Evolutionary conservation across 139 green algal genomes (phyloP).

Genomic region (Chlorella sp.): DNA sequence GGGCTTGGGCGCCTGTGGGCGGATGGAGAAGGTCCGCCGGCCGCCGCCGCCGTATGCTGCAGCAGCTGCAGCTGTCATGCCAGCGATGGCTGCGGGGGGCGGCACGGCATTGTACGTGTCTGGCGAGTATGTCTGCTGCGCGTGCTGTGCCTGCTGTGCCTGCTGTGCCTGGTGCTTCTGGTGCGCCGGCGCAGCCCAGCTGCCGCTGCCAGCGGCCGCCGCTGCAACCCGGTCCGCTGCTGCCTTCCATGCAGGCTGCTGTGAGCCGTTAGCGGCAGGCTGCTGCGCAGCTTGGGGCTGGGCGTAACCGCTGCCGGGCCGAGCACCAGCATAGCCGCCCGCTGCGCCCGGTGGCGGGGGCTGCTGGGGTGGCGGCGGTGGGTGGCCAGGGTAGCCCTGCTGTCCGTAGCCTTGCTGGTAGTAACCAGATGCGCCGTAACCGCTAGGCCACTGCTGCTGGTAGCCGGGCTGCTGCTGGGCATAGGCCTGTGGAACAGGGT

Average conservation of each 20-base stretch:
- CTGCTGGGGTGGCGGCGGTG: background rate
- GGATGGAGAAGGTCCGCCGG: constrained; percentile 35
- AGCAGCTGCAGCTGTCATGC: background rate
- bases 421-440: background rate
- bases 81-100: background rate
- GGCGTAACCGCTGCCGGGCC: background rate
- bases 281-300: background rate
- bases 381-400: background rate
- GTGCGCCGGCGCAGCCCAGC: background rate
- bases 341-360: background rate
- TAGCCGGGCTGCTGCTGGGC: background rate
- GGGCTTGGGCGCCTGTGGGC: constrained; percentile 36
- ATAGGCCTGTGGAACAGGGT: background rate
- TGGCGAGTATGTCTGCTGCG: background rate
- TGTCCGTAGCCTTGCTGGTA: background rate
- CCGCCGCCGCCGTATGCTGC: background rate
- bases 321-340: background rate
- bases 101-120: constrained; percentile 19
- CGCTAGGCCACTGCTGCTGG: background rate
- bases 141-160: background rate
- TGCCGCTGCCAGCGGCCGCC: background rate
- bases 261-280: background rate
- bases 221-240: constrained; percentile 12
- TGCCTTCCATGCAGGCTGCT: constrained; percentile 1
- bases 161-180: background rate